Evolutionary conservation across 164 flowering plant species (phyloP).

Genomic region (Cinnamomum micranthum): DNA sequence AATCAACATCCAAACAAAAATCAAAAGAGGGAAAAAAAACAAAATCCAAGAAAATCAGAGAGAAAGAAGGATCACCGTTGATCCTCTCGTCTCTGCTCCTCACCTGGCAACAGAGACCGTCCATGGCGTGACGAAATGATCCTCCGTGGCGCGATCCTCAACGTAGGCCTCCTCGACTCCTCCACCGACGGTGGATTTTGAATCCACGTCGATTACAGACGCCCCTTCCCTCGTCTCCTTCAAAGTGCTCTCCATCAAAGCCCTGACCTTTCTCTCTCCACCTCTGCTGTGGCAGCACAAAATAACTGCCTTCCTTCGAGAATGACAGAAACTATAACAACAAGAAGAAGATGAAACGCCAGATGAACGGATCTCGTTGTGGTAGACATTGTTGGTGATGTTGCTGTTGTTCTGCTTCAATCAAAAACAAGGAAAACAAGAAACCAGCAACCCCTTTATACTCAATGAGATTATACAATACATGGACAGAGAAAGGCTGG

Average conservation of each 20-base stretch:
- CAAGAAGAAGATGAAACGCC: constrained; percentile 9
- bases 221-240: constrained; percentile 31
- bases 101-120: constrained; percentile 70
- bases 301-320: constrained; percentile 20
- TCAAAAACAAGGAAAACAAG: constrained; percentile 1
- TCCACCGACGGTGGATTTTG: constrained; percentile 53
- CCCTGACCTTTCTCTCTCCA: constrained; percentile 17
- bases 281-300: constrained; percentile 18
- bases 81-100: constrained; percentile 15
- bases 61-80: background rate
- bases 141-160: constrained; percentile 71
- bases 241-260: constrained; percentile 27
- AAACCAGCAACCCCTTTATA: background rate
- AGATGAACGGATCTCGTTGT: constrained; percentile 1
- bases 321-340: constrained; percentile 13
- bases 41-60: background rate
- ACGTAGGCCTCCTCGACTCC: constrained; percentile 70
- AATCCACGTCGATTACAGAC: constrained; percentile 35
- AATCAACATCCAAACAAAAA: background rate
- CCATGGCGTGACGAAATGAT: constrained; percentile 75
- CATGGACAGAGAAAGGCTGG: background rate
- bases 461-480: background rate
- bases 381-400: background rate
- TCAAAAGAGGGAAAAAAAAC: background rate
- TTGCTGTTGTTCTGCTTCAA: constrained; percentile 21